These are phyloP conservation scores for Orbilia oligospora DNA, from an alignment of 2,329 filamentous ascomycete genomes.

Conservation along the genomic window DNA sequence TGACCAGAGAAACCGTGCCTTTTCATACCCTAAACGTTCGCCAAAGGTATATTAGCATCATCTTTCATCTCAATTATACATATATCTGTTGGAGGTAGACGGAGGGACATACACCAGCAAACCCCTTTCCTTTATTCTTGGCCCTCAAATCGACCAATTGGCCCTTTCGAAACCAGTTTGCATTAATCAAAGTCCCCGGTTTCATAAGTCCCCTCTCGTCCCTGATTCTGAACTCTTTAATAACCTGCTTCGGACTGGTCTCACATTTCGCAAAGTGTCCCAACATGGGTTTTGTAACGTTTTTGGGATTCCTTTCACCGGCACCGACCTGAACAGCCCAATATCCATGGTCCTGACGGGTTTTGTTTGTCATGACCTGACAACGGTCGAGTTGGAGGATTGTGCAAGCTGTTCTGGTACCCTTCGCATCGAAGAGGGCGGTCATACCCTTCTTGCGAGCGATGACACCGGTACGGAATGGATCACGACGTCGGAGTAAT, in stretches of 20 bases:
- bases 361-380: constrained; percentile 90
- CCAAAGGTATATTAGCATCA: background rate
- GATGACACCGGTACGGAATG: constrained; percentile 82
- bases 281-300: constrained; percentile 84
- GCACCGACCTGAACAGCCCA: constrained; percentile 91
- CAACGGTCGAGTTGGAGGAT: constrained; percentile 94
- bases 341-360: constrained; percentile 84
- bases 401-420: constrained; percentile 85
- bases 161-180: constrained; percentile 92
- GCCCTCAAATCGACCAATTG: constrained; percentile 90
- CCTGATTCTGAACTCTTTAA: constrained; percentile 90
- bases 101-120: constrained; percentile 76
- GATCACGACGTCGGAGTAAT: constrained; percentile 73
- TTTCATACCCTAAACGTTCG: constrained; percentile 82
- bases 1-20: constrained; percentile 90
- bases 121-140: constrained; percentile 88
- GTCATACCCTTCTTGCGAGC: constrained; percentile 97
- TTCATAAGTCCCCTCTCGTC: constrained; percentile 79
- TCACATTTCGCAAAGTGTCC: constrained; percentile 89
- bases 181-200: constrained; percentile 81
- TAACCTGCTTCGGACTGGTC: constrained; percentile 84
- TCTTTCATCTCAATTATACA: no score
- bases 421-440: constrained; percentile 83
- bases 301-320: constrained; percentile 80
- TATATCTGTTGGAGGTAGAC: no score